Conservation (phyloP, 139 green algal genomes). For the Pycnococcus provasolii region DNA sequence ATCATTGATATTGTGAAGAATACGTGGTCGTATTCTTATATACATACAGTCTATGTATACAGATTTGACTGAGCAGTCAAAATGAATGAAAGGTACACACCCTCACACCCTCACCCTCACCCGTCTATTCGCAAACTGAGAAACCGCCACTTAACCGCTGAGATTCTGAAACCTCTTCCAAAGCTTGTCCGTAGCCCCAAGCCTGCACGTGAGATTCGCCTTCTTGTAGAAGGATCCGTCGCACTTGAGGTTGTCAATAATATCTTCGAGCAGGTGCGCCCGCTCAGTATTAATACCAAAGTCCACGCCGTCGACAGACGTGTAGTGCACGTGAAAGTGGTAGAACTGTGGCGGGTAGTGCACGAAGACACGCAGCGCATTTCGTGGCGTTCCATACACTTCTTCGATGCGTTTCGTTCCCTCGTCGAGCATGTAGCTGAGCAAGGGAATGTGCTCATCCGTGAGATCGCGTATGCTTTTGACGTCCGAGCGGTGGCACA, state of each 20-base stretch:
- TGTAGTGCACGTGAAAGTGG: constrained; percentile 20
- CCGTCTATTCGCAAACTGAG: no score
- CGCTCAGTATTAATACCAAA: neutral
- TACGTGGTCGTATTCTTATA: no score
- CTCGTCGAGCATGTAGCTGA: neutral
- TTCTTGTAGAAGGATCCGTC: constrained; percentile 12
- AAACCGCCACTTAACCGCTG: no score
- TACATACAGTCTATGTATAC: no score
- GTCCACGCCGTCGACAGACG: neutral
- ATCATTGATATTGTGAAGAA: no score
- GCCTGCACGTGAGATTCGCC: neutral
- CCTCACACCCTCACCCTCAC: no score
- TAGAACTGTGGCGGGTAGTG: constrained; percentile 24
- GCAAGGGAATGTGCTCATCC: constrained; percentile 7
- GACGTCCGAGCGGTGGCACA: constrained; percentile 2
- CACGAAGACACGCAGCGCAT: constrained; percentile 12
- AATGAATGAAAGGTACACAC: no score
- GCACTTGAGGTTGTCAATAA: constrained; percentile 18
- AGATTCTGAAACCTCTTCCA: neutral
- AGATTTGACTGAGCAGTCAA: no score
- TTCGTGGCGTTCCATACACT: neutral
- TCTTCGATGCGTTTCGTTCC: neutral
- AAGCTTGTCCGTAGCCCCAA: constrained; percentile 11
- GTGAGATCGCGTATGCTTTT: constrained; percentile 5
- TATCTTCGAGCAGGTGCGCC: constrained; percentile 12